Evolutionary conservation across 1,139 yeast species (phyloP).

Genomic region (Pichia cactophila): DNA sequence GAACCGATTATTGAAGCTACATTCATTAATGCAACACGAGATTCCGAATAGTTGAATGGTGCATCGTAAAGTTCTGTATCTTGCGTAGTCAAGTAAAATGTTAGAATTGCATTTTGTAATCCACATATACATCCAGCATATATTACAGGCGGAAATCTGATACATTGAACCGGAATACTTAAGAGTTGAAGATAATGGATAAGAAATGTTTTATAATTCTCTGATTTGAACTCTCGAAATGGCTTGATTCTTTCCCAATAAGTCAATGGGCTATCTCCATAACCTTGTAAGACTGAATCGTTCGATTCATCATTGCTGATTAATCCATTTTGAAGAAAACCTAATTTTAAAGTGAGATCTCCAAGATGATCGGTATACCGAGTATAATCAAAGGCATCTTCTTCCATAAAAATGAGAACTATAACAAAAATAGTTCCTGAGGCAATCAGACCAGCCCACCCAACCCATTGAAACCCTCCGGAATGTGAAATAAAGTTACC

Average conservation of each 20-base stretch:
- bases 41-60: constrained; percentile 31
- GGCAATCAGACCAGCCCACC: constrained; percentile 59
- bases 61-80: constrained; percentile 31
- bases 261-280: constrained; percentile 25
- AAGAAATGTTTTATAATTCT: constrained; percentile 22
- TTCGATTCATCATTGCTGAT: constrained; percentile 18
- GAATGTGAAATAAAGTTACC: constrained; percentile 29
- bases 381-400: constrained; percentile 65
- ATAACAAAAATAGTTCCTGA: constrained; percentile 50
- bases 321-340: constrained; percentile 21
- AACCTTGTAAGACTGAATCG: constrained; percentile 19
- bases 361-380: constrained; percentile 35
- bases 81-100: constrained; percentile 36
- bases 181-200: constrained; percentile 29
- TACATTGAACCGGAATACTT: constrained; percentile 28
- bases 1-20: constrained; percentile 36
- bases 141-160: constrained; percentile 33
- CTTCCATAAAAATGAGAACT: constrained; percentile 57
- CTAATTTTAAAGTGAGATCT: constrained; percentile 17
- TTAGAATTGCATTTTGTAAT: constrained; percentile 33
- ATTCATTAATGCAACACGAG: constrained; percentile 34
- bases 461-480: constrained; percentile 33
- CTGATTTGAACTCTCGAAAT: constrained; percentile 23
- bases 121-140: constrained; percentile 36
- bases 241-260: constrained; percentile 26